phyloP scores from a whole-genome alignment of 805 yeast genomes.

The Jamesozyma rosinii region DNA sequence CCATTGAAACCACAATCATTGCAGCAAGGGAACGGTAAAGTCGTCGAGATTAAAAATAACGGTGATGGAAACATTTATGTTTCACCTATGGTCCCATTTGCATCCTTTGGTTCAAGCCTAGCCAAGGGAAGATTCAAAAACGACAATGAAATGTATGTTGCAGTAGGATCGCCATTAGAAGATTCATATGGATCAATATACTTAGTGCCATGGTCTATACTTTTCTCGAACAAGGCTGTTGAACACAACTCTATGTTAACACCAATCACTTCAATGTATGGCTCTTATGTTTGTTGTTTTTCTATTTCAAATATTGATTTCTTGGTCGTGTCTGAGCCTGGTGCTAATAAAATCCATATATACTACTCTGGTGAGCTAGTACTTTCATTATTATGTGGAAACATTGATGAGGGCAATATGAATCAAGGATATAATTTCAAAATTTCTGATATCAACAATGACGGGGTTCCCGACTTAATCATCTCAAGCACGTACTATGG shows the following conservation, averaged over 20 bases:
- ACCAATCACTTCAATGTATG: background rate
- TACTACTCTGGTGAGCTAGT: too few relatives aligned
- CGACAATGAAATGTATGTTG: constrained; percentile 34
- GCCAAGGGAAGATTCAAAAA: constrained; percentile 36
- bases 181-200: constrained; percentile 37
- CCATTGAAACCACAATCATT: background rate
- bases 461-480: too few relatives aligned
- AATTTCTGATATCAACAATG: too few relatives aligned
- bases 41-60: too few relatives aligned
- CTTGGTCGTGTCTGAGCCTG: too few relatives aligned
- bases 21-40: background rate
- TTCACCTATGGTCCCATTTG: constrained; percentile 19
- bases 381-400: too few relatives aligned
- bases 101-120: constrained; percentile 41
- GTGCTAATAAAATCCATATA: too few relatives aligned
- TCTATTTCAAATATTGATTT: too few relatives aligned
- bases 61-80: constrained; percentile 4
- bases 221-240: constrained; percentile 2
- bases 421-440: too few relatives aligned
- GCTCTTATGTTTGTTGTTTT: too few relatives aligned
- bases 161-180: constrained; percentile 45
- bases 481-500: background rate
- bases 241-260: background rate
- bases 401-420: too few relatives aligned
- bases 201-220: constrained; percentile 31